phyloP scores from a whole-genome alignment of 1,284 basidiomycete species.

The Macrocybe sp. region DNA sequence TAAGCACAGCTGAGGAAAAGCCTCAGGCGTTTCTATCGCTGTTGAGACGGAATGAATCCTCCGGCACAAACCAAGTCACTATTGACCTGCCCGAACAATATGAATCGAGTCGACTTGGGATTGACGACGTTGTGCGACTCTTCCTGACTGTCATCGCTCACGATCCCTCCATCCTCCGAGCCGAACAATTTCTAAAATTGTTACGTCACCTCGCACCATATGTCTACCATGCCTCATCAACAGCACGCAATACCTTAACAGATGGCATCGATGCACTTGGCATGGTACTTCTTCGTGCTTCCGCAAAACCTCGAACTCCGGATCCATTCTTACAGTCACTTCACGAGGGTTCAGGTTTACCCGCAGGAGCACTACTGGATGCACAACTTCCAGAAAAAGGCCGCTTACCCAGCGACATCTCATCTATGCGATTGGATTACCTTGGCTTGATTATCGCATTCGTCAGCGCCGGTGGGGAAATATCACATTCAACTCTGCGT shows the following conservation, averaged over 20 bases:
- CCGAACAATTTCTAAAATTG: slow-evolving; percentile 63
- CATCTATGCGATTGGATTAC: slow-evolving; percentile 61
- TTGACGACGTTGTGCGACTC: slow-evolving; percentile 68
- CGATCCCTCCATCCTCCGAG: slow-evolving; percentile 59
- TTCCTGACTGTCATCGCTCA: slow-evolving; percentile 80
- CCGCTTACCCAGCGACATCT: slow-evolving; percentile 48
- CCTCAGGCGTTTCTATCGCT: slow-evolving; percentile 59
- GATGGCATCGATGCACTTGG: slow-evolving; percentile 70
- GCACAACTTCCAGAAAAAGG: slow-evolving; percentile 35
- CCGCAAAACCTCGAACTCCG: slow-evolving; percentile 29
- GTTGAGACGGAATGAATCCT: slow-evolving; percentile 39
- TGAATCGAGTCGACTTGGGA: slow-evolving; percentile 50
- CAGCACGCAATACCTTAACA: slow-evolving; percentile 49
- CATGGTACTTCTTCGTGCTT: slow-evolving; percentile 44
- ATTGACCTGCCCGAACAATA: slow-evolving; percentile 57
- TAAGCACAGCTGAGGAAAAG: slow-evolving; percentile 63
- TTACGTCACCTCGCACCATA: slow-evolving; percentile 55
- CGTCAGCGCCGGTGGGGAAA: slow-evolving; percentile 49
- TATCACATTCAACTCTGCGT: slow-evolving; percentile 41
- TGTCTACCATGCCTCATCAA: slow-evolving; percentile 49
- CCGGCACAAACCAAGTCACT: slow-evolving; percentile 32
- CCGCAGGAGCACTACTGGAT: slow-evolving; percentile 20
- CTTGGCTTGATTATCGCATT: slow-evolving; percentile 55
- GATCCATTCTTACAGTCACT: no score
- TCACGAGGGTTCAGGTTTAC: no score